Evolutionary conservation across 345 rosid genomes (phyloP), one percentile per base, ranked within the genome.

Genomic region (Isatis tinctoria): DNA sequence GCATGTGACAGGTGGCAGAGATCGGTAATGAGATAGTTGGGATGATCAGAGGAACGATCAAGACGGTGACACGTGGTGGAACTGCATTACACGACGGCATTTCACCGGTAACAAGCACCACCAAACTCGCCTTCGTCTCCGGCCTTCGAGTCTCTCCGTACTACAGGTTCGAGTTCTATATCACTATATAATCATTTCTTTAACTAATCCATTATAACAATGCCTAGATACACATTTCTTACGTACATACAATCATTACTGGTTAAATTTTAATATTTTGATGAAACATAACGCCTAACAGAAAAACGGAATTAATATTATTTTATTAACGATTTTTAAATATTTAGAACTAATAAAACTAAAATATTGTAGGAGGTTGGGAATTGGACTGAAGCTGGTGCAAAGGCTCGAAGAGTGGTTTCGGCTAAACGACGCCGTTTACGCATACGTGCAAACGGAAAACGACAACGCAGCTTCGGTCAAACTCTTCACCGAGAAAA

Each of bases 71-170:
- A 58, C 88, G 98, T 70, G 97, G 96, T 65, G 87, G 76, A 59
- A 90, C 70, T 60, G 33, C 73, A 72, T 60, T 72, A 49, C 56
- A 1, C 6, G 43, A 9, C 48, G 72, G 20, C 33, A 47, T 14
- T 49, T 59, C 64, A 8, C 45, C 74, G 60, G 78, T 6, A n/a
- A 67, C 26, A 6, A 43, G n/a, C 57, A 87, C 83, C 82, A 87
- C 99, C 57, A 90, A 92, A 77, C 81, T 86, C 36, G 99, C 97
- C 51, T 90, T 92, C 73, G 87, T 96, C 56, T 67, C 94, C 52
- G 98, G 99, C 75, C 97, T 92, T 6, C 89, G 99, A 0, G 95
- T 96, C 78, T 93, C 98, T 37, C 92, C 98, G 40, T 78, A 85
- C 71, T 88, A 87, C 87, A 78, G 99, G 99, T 89, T 72, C n/a